Base-by-base conservation (phyloP, 2,329 filamentous ascomycete genomes). In the Fusarium virguliforme region DNA sequence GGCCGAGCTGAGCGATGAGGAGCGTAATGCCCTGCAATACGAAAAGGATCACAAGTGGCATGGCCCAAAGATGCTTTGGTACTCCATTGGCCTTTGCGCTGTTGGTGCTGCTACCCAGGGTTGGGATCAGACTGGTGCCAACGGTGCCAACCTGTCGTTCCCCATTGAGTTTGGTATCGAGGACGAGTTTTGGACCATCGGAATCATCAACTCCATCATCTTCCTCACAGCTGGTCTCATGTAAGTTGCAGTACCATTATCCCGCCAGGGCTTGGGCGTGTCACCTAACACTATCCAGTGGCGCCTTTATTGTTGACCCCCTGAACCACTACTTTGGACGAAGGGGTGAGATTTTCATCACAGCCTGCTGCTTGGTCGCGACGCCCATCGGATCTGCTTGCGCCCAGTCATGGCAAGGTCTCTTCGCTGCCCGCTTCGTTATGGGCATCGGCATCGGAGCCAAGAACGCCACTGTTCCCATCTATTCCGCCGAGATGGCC, bases 401-500 rank as follows among this genome's bases (percentile, higher is more conserved):
- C 61, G 85, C 87, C 6, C 86, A 91, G 63, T 88, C 85, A 2
- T 93, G 91, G 91, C 87, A 86, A 79, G 86, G 89, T 50, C 85
- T 92, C 65, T 87, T 94, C 64, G 83, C 89, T 41, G 88, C 89
- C 9, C 87, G 91, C 24, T 90, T 93, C 70, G 81, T 90, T 22
- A 85, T 93, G 72, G 92, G 92, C 0, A 87, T 94, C 32, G 90
- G 89, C 1, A 91, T 92, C 71, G 90, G 90, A 6, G 85, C 88
- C 34, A 92, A 92, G 77, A 87, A 88, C 22, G 86, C 86, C 1
- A 88, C 85, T 0, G 88, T 91, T 0, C 92, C 92, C 0, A 89
- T 94, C 41, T 94, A 92, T 75, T 90, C 91, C 0, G 91, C 92
- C 2, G 92, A 94, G 77, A 92, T 88, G 65, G 87, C 89, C 0